phyloP scores from a whole-genome alignment of 2,329 filamentous ascomycete genomes.

The Hymenoscyphus salicellus region DNA sequence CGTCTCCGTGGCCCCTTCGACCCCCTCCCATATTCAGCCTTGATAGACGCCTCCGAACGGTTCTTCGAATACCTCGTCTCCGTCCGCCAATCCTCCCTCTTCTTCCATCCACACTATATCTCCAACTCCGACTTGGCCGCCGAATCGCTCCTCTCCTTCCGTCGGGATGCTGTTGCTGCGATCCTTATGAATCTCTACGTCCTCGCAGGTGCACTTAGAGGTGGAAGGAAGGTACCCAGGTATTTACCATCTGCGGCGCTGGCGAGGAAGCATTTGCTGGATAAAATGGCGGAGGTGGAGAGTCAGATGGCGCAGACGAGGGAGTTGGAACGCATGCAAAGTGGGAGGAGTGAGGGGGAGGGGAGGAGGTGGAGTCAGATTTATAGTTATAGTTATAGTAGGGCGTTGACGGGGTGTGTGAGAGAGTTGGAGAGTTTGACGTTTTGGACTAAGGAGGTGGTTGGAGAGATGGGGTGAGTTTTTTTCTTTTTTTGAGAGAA shows the following conservation, averaged over 20 bases:
- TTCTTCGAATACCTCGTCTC: conserved; percentile 60
- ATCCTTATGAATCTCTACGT: conserved; percentile 58
- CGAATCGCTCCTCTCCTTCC: conserved; percentile 47
- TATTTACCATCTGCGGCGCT: conserved; percentile 57
- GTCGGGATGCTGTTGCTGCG: conserved; percentile 56
- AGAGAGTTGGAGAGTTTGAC: conserved; percentile 54
- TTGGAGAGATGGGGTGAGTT: conserved; percentile 49
- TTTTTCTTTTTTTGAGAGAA: conserved; percentile 38
- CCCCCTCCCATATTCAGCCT: conserved; percentile 53
- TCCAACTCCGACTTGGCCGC: conserved; percentile 49
- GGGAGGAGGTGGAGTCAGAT: conserved; percentile 54
- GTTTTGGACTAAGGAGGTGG: conserved; percentile 55
- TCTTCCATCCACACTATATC: conserved; percentile 54
- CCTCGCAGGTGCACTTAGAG: conserved; percentile 53
- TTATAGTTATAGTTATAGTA: conserved; percentile 54
- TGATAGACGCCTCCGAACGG: conserved; percentile 54
- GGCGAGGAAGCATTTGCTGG: conserved; percentile 50
- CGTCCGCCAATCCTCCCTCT: conserved; percentile 55
- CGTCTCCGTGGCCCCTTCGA: conserved; percentile 57
- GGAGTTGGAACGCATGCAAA: conserved; percentile 9
- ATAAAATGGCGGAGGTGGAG: conserved; percentile 50
- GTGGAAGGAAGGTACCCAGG: conserved; percentile 47
- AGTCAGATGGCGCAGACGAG: conserved; percentile 17
- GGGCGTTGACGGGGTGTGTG: conserved; percentile 52
- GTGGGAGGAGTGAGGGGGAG: conserved; percentile 23